Base-by-base conservation (phyloP, 139 green algal genomes). In the Raphidocelis subcapitata region DNA sequence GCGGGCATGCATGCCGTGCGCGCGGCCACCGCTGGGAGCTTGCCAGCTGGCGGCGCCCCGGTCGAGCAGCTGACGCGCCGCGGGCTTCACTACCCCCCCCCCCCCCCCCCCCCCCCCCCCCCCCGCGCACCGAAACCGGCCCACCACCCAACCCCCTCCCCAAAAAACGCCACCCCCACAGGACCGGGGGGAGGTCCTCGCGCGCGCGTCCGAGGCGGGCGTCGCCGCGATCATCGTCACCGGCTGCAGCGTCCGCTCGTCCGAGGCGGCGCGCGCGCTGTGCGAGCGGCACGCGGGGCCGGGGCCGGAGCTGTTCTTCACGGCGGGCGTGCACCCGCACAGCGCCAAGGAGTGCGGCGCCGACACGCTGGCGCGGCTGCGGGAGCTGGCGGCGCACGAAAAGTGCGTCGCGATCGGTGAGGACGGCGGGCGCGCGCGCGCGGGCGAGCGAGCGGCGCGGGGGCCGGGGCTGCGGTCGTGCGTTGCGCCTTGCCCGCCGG, bases 321-420 rank as follows among this genome's bases (percentile, higher is more conserved):
- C 90, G 5, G 85, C 86, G 3, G 90, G 90, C 2, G 87, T 93
- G 47, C 90, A 95, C 64, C 88, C 87, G 0, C 90, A 95, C 77
- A 82, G 88, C 28, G 90, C 90, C 12, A 95, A 93, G 85, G 80
- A 76, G 29, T 92, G 86, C 52, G 67, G 75, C 28, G 73, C 62
- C 0, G 3, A 1, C 24, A 95, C 86, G 0, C 26, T 92, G 35
- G 31, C 28, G 0, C 32, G 73, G 29, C 79, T 95, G 60, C 59
- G 71, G 14, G 20, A 76, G 26, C 68, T 93, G 28, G 84, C 84
- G 2, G 21, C 32, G 0, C 71, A 89, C 33, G 61, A 75, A 14
- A 68, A 79, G 20, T 92, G 79, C 61, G 84, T 87, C 23, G 86
- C 86, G 2, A 77, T 91, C 15, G 86, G 80, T 75, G 57, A 35